These are phyloP conservation scores for Tetraselmis chui DNA, from an alignment of 139 green algal species.

Conservation along the genomic window DNA sequence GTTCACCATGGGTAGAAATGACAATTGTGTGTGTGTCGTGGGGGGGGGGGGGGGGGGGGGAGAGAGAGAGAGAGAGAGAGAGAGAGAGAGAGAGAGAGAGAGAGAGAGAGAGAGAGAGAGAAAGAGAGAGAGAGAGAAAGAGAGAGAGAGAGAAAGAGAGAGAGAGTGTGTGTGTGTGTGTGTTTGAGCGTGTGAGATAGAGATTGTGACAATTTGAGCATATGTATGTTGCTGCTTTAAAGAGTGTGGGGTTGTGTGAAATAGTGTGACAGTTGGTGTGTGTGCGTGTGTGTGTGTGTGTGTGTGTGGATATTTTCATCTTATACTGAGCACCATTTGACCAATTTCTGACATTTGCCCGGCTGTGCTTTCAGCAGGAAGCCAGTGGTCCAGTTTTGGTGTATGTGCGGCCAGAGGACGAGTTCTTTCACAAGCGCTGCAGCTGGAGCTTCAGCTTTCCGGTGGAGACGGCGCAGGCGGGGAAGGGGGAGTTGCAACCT, in stretches of 20 bases:
- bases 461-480: constrained; percentile 35
- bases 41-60: not conserved
- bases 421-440: constrained; percentile 68
- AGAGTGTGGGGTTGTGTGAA: too few relatives aligned
- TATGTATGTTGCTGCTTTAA: too few relatives aligned
- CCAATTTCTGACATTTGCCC: too few relatives aligned
- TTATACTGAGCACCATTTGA: too few relatives aligned
- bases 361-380: too few relatives aligned
- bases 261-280: too few relatives aligned
- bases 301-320: too few relatives aligned
- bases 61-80: constrained; percentile 13
- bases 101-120: too few relatives aligned
- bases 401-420: constrained; percentile 77
- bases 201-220: too few relatives aligned
- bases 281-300: too few relatives aligned
- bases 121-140: constrained; percentile 16
- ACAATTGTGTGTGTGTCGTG: not conserved
- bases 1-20: not conserved
- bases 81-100: constrained; percentile 11
- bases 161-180: too few relatives aligned
- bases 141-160: constrained; percentile 15
- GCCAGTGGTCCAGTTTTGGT: constrained; percentile 42
- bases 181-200: too few relatives aligned
- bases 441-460: constrained; percentile 61
- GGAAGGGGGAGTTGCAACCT: constrained; percentile 50